These are phyloP conservation scores for Herpotrichia juniperi DNA, from an alignment of 2,329 filamentous ascomycete species.

Conservation along the genomic window DNA sequence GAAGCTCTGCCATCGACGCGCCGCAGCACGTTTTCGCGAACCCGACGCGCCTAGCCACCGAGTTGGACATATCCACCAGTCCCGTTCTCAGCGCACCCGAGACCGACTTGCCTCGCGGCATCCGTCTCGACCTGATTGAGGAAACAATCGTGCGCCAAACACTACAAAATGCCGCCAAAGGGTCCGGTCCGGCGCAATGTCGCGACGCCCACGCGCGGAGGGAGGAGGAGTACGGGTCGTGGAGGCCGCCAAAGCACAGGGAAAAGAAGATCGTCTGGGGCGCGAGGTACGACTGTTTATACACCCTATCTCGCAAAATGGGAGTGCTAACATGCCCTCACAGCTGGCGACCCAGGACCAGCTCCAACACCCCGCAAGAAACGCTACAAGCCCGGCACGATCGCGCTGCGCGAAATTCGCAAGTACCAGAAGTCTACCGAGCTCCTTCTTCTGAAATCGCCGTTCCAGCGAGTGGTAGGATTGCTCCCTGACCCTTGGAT, in stretches of 20 bases:
- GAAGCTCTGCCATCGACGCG: background rate
- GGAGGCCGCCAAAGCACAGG: constrained; percentile 21
- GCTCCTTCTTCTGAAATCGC: constrained; percentile 94
- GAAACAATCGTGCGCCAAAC: background rate
- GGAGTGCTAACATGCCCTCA: constrained; percentile 4
- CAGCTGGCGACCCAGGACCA: constrained; percentile 41
- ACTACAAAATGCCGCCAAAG: constrained; percentile 28
- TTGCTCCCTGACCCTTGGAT: background rate
- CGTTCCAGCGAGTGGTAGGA: constrained; percentile 87
- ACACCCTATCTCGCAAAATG: background rate
- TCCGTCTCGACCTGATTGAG: background rate
- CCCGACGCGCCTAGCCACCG: too few relatives aligned
- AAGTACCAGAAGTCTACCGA: constrained; percentile 98
- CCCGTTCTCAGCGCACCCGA: background rate
- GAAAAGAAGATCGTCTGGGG: background rate
- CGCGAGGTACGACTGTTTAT: background rate
- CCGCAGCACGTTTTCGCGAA: too few relatives aligned
- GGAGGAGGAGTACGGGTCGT: constrained; percentile 17
- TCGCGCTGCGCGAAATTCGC: constrained; percentile 98
- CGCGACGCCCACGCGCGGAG: constrained; percentile 41
- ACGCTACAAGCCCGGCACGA: constrained; percentile 69
- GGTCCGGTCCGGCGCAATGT: constrained; percentile 33
- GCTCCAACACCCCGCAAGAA: constrained; percentile 37
- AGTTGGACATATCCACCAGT: background rate
- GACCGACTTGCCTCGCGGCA: background rate